phyloP scores from a whole-genome alignment of 495 filamentous ascomycete species.

The Xylaria flabelliformis region DNA sequence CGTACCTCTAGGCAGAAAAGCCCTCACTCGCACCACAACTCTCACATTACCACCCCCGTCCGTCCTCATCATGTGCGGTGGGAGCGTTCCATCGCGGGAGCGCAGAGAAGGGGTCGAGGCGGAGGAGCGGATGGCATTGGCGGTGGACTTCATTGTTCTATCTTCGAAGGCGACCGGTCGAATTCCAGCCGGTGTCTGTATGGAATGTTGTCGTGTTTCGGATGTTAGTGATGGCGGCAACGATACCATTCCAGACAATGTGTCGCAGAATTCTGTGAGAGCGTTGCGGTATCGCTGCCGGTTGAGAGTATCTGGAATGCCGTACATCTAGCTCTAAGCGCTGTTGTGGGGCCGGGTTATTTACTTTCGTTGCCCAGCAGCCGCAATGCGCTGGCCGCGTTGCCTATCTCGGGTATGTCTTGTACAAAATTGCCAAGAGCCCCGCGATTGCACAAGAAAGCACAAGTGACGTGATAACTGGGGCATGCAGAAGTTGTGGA shows the following conservation, averaged over 20 bases:
- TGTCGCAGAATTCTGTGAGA: constrained; percentile 50
- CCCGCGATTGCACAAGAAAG: constrained; percentile 8
- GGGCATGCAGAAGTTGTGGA: background rate
- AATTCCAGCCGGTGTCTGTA: constrained; percentile 6
- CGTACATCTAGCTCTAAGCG: constrained; percentile 31
- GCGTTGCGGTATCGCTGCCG: constrained; percentile 39
- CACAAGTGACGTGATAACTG: background rate
- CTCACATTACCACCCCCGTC: constrained; percentile 84
- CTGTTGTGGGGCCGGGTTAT: constrained; percentile 22
- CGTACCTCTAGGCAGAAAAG: constrained; percentile 86
- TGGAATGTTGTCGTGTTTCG: constrained; percentile 14
- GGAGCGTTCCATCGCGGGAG: constrained; percentile 68
- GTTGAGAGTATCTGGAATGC: constrained; percentile 35
- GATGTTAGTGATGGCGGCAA: constrained; percentile 39
- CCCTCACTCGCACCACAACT: constrained; percentile 91
- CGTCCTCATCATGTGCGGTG: constrained; percentile 50
- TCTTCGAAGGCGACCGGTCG: constrained; percentile 17
- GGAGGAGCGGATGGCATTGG: constrained; percentile 57
- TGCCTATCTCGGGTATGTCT: background rate
- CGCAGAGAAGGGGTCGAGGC: constrained; percentile 76
- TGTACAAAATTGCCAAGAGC: constrained; percentile 4
- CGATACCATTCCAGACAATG: constrained; percentile 55
- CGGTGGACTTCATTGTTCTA: constrained; percentile 20
- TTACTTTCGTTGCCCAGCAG: constrained; percentile 27
- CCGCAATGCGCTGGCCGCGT: constrained; percentile 15